These are phyloP conservation scores for Xerocomellus amylosporus DNA, from an alignment of 768 basidiomycete species.

Conservation along the genomic window DNA sequence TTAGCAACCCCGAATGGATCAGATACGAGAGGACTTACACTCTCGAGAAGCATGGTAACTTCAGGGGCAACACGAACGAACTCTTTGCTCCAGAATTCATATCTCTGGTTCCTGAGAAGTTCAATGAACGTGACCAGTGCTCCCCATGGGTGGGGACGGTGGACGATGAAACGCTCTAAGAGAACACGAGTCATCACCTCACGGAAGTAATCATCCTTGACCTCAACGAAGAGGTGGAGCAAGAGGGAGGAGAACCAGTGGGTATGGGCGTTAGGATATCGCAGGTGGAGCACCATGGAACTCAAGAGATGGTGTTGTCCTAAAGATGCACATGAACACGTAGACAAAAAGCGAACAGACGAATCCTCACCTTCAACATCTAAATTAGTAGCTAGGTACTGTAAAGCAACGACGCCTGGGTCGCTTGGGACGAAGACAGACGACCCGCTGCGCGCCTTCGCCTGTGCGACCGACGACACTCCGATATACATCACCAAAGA, in stretches of 20 bases:
- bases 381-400: conserved; percentile 77
- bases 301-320: conserved; percentile 94
- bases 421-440: conserved; percentile 79
- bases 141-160: conserved; percentile 97
- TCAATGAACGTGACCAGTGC: conserved; percentile 92
- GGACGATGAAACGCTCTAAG: conserved; percentile 89
- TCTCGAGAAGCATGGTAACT: conserved; percentile 80
- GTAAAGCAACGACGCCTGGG: conserved; percentile 80
- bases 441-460: conserved; percentile 79
- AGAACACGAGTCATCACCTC: conserved; percentile 88
- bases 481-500: conserved; percentile 95
- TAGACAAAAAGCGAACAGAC: neutral
- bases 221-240: conserved; percentile 81
- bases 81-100: conserved; percentile 88
- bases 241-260: conserved; percentile 95
- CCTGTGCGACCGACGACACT: conserved; percentile 87
- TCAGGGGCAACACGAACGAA: conserved; percentile 84
- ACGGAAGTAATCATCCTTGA: conserved; percentile 71
- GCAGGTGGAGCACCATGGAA: conserved; percentile 90
- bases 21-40: conserved; percentile 48
- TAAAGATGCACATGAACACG: conserved; percentile 30
- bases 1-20: neutral
- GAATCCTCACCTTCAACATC: conserved; percentile 79
- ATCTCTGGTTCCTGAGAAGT: conserved; percentile 84
- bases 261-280: conserved; percentile 98